phyloP scores from a whole-genome alignment of 441 rosid genomes.

The Erysimum cheiri region DNA sequence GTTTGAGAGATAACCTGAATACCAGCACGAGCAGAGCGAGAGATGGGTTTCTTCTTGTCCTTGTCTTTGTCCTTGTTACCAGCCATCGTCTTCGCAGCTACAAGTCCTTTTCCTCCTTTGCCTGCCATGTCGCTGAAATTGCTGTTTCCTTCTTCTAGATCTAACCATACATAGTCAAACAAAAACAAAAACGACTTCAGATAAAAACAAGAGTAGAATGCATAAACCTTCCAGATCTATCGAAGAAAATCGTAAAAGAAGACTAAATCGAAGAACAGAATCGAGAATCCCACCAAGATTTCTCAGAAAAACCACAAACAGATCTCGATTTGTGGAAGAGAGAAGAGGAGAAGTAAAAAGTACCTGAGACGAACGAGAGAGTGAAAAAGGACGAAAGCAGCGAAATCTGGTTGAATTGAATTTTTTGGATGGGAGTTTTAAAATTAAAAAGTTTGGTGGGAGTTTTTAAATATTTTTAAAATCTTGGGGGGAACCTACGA shows the following conservation, averaged over 20 bases:
- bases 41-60: slow-evolving; percentile 80
- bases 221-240: slow-evolving; percentile 39
- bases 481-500: slow-evolving; percentile 22
- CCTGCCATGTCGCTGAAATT: slow-evolving; percentile 66
- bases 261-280: slow-evolving; percentile 1
- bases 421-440: slow-evolving; percentile 20
- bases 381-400: slow-evolving; percentile 5
- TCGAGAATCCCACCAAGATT: not conserved
- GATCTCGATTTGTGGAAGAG: slow-evolving; percentile 4
- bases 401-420: slow-evolving; percentile 15
- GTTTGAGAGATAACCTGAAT: slow-evolving; percentile 61
- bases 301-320: not conserved
- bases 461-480: slow-evolving; percentile 37
- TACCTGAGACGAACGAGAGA: slow-evolving; percentile 32
- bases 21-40: slow-evolving; percentile 97
- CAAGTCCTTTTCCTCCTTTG: slow-evolving; percentile 96
- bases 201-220: not conserved
- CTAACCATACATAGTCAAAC: slow-evolving; percentile 7
- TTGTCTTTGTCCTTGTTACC: slow-evolving; percentile 67
- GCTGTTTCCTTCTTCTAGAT: slow-evolving; percentile 14
- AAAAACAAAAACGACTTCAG: not conserved
- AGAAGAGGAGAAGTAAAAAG: not conserved
- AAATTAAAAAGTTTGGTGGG: slow-evolving; percentile 39
- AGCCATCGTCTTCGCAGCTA: slow-evolving; percentile 83
- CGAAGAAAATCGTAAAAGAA: not conserved